Base-by-base conservation (phyloP, 2,329 filamentous ascomycete species). In the Cercospora sojina region DNA sequence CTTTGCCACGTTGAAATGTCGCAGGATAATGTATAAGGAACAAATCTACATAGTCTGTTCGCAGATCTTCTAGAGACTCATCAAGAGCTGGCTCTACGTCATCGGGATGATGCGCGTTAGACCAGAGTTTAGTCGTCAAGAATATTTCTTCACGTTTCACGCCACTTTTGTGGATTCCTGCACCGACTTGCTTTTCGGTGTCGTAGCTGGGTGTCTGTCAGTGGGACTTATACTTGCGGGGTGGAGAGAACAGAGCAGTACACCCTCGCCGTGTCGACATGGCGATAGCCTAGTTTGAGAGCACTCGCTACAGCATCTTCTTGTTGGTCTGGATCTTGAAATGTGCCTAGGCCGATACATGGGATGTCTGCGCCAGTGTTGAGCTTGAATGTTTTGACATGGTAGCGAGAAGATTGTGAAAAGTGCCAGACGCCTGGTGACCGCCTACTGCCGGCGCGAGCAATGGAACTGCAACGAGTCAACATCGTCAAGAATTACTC, bases 241-340 rank as follows among this genome's bases (percentile, higher is more conserved):
- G 32, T 13, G 2, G 6, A 5, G 32, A 2, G 13, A 13, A 5
- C 3, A 16, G 32, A 38, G 13, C 5, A 38, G 35, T 38, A 38
- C 35, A 38, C 35, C n/a, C 35, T 38, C 0, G 35, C 35, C 3
- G 35, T 38, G 5, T 38, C 35, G 3, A 38, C n/a, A 38, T 38
- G 35, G 6, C 35, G 35, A n/a, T 38, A 38, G 35, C 35, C 35
- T 8, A 38, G 35, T 38, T 38, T 38, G 0, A 38, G 16, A 38
- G 35, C 35, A 38, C 35, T 38, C 2, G 35, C 35, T 8, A 38
- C 35, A 38, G 35, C 35, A 8, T 38, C 35, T 38, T 82, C 81
- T 70, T 83, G 78, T n/a, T 81, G 80, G 20, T 80, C 78, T 23
- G 70, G 68, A 53, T 74, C 74, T 63, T 79, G 77, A 74, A 78